Base-by-base conservation (phyloP, 1,139 yeast species). In the Debaryomycetaceae sp. region DNA sequence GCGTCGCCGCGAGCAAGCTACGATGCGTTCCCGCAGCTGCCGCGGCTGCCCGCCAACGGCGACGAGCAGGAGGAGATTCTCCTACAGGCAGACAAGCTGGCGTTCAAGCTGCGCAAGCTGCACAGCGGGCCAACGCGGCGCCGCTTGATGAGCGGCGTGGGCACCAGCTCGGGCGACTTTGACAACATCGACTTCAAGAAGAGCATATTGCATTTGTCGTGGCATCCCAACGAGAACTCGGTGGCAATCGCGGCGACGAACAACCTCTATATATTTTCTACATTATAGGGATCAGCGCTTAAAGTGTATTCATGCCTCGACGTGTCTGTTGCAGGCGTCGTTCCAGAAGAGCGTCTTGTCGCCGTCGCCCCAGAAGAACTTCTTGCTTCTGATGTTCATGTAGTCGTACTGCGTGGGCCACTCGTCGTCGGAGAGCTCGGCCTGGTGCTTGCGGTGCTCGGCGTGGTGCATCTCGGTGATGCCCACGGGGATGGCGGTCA, bases 171-270 rank as follows among this genome's bases (percentile, higher is more conserved):
- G 28, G 56, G 60, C 48, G 94, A 83, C 49, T 78, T 82, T 55
- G 94, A 85, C 55, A 81, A 80, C 43, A 83, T 89, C 49, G 97
- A 93, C 59, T 91, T 88, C 65, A 88, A 89, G 59, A 89, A 89
- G 72, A 83, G 88, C 60, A 89, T 93, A 43, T 72, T 91, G 59
- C 97, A 91, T 63, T 71, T 88, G 58, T 88, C 97, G 53, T 93
- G 99, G 98, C 98, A 93, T 65, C 98, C 98, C 42, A 73, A 71
- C 49, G 98, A 93, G 63, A 86, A 91, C 62, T 82, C 94, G 31
- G 95, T 93, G 44, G 98, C 98, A 27, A 85, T 93, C 51, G 98
- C 97, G 31, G 98, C 98, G 19, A 93, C 99, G 17, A 93, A 93
- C 65, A 93, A 93, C 62, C 72, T 85, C 51, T 83, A 83, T 63